Conservation (phyloP, 2,329 filamentous ascomycete genomes). For the Colletotrichum agaves region DNA sequence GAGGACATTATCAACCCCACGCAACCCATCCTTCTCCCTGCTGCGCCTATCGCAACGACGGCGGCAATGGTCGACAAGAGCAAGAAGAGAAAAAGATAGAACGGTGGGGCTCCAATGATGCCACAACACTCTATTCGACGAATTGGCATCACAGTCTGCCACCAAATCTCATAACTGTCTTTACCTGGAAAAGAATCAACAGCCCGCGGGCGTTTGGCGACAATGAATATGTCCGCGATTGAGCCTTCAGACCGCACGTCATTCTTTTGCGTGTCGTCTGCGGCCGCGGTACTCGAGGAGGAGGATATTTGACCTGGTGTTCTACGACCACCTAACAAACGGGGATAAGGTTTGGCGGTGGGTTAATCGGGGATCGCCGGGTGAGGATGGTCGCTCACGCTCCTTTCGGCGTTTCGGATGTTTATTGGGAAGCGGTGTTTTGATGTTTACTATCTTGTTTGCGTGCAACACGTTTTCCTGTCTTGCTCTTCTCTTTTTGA, state of each 20-base stretch:
- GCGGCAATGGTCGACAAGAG: slow-evolving; percentile 59
- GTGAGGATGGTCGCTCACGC: slow-evolving; percentile 32
- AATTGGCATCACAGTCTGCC: background rate
- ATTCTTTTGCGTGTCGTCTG: background rate
- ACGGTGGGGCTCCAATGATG: no score
- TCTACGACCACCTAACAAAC: slow-evolving; percentile 26
- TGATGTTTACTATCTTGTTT: slow-evolving; percentile 22
- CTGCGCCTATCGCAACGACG: slow-evolving; percentile 55
- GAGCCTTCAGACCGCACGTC: background rate
- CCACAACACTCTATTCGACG: background rate
- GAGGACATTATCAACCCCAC: slow-evolving; percentile 58
- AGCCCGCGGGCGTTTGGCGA: slow-evolving; percentile 19
- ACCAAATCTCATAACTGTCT: slow-evolving; percentile 10
- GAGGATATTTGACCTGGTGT: slow-evolving; percentile 23
- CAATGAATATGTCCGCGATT: background rate
- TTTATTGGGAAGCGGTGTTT: slow-evolving; percentile 36
- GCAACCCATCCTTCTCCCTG: slow-evolving; percentile 53
- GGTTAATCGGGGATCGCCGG: slow-evolving; percentile 32
- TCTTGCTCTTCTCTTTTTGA: slow-evolving; percentile 8
- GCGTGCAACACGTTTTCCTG: background rate
- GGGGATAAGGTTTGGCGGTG: slow-evolving; percentile 2
- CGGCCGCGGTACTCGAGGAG: background rate
- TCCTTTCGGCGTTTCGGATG: slow-evolving; percentile 38
- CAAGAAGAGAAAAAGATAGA: slow-evolving; percentile 71
- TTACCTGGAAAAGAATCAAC: slow-evolving; percentile 10